Evolutionary conservation across 108 stramenopile genomes (phyloP), one percentile per base, ranked within the genome.

Genomic region (Nannochloropsis granulata): DNA sequence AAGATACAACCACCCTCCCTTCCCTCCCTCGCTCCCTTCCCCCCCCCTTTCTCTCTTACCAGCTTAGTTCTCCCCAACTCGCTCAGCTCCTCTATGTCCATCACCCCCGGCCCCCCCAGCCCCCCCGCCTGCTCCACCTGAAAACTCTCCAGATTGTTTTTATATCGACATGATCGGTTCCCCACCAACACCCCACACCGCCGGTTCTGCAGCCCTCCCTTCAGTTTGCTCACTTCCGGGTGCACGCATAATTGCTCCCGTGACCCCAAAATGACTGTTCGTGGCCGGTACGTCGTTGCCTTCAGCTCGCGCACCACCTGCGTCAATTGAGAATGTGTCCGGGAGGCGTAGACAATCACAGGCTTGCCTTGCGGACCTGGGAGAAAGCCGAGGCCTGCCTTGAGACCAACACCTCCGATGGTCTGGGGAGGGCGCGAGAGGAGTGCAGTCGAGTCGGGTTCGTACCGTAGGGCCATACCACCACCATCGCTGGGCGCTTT

Each of bases 71-170:
- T 93, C 12, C 95, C 96, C 90, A 93, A 88, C 34, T 83, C 21
- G 12, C 93, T 94, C 13, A 99, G 86, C 81, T 99, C 97, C 92
- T 99, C 98, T 87, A 99, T 97, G 85, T 99, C 98, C 83, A 94
- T 78, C 21, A 96, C 92, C 23, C 88, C 81, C 12, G 81, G 81
- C 21, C 14, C 13, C 25, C 80, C 81, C 34, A 34, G 34, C 13
- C 34, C 25, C 44, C 25, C 24, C 25, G 11, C 71, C 23, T 25
- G 84, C 23, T 78, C 23, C 11, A 90, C 80, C 42, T 78, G 24
- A 78, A 91, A 93, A 25, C 93, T 91, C 12, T 95, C 94, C 44
- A 94, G 79, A 82, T 92, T 92, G 84, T 95, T 95, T 56, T 93
- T 85, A 81, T 88, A 95, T 21, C 81, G 43, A 71, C 88, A 88